These are phyloP conservation scores for Apiospora hydei DNA, from an alignment of 2,329 filamentous ascomycete species.

Conservation along the genomic window DNA sequence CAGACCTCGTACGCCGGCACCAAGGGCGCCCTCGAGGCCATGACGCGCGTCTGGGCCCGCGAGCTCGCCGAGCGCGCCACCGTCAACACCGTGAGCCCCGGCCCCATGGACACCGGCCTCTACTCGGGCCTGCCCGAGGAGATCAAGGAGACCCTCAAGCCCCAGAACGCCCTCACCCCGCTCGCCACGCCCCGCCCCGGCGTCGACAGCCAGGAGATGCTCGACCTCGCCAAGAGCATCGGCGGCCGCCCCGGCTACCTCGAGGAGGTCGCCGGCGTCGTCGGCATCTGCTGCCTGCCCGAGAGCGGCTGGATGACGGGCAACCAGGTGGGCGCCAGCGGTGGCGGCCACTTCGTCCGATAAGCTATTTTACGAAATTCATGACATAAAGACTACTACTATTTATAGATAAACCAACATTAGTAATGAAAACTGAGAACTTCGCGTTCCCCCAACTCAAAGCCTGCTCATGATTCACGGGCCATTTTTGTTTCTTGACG, in stretches of 20 bases:
- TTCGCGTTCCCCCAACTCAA: not conserved
- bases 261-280: slow-evolving; percentile 76
- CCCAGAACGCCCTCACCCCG: slow-evolving; percentile 62
- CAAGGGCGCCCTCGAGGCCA: slow-evolving; percentile 65
- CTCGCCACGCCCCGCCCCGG: slow-evolving; percentile 66
- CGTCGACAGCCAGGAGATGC: slow-evolving; percentile 67
- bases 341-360: slow-evolving; percentile 52
- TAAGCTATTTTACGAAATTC: not conserved
- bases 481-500: not conserved
- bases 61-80: slow-evolving; percentile 61
- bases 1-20: slow-evolving; percentile 64
- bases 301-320: slow-evolving; percentile 83
- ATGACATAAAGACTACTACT: not conserved
- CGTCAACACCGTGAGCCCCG: slow-evolving; percentile 65
- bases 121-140: slow-evolving; percentile 52
- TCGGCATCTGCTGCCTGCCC: slow-evolving; percentile 75
- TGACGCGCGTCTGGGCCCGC: slow-evolving; percentile 66
- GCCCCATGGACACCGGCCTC: slow-evolving; percentile 62
- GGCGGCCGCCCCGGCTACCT: slow-evolving; percentile 70
- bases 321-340: slow-evolving; percentile 81
- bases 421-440: not conserved
- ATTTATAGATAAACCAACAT: not conserved
- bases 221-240: slow-evolving; percentile 62
- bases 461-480: not conserved
- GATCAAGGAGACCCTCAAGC: slow-evolving; percentile 51